Evolutionary conservation across 768 basidiomycete genomes (phyloP).

Genomic region (Baorangia bicolor): DNA sequence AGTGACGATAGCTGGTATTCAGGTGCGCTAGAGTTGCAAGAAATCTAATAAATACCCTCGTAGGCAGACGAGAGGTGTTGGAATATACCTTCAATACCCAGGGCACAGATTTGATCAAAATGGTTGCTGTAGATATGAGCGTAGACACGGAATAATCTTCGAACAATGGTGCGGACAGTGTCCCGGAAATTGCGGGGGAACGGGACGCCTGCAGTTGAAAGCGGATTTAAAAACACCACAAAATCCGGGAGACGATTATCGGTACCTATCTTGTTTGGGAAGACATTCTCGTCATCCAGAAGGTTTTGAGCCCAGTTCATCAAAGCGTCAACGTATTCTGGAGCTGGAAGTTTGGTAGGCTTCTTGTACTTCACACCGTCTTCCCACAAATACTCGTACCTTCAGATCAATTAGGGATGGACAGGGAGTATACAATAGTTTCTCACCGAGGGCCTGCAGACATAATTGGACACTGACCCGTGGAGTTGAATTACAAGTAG

Average conservation of each 20-base stretch:
- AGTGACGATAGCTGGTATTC: conserved; percentile 98
- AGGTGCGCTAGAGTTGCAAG: conserved; percentile 69
- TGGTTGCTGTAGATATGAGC: conserved; percentile 99
- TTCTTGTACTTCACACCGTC: conserved; percentile 84
- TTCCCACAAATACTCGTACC: conserved; percentile 95
- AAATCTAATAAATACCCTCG: background rate
- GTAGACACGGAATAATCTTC: conserved; percentile 94
- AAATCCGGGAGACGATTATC: background rate
- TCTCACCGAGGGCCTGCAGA: conserved; percentile 88
- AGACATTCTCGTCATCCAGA: conserved; percentile 88
- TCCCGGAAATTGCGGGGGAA: conserved; percentile 90
- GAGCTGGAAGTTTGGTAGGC: conserved; percentile 91
- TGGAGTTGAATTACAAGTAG: conserved; percentile 6
- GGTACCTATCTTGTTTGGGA: conserved; percentile 93
- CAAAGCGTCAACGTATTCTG: conserved; percentile 94
- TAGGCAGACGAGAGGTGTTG: background rate
- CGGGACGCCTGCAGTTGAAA: conserved; percentile 63
- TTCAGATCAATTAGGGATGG: conserved; percentile 32
- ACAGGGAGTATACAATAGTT: background rate
- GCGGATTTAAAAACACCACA: conserved; percentile 2
- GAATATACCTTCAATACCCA: conserved; percentile 90
- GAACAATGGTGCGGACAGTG: conserved; percentile 87
- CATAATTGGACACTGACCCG: conserved; percentile 86
- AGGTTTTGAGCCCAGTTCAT: conserved; percentile 98
- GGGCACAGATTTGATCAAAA: conserved; percentile 97